These are phyloP conservation scores for Ogataea pilisensis DNA, from an alignment of 805 yeast species.

Conservation along the genomic window DNA sequence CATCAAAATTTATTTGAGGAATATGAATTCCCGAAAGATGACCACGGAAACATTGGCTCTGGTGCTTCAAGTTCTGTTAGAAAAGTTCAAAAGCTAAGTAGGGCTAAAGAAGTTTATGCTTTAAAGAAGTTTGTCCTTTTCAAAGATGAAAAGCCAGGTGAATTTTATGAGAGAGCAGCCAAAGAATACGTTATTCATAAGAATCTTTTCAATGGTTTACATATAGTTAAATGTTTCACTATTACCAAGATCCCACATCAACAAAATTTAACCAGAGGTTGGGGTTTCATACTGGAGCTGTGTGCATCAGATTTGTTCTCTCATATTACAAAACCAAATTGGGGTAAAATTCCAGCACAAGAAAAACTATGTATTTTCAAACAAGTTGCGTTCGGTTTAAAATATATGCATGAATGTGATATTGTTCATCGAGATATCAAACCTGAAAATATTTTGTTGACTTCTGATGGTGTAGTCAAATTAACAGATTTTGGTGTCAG, in stretches of 20 bases:
- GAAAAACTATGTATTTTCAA: constrained; percentile 72
- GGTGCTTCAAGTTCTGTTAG: constrained; percentile 77
- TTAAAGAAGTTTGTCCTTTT: constrained; percentile 65
- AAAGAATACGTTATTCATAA: constrained; percentile 69
- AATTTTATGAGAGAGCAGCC: constrained; percentile 65
- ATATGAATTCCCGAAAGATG: constrained; percentile 44
- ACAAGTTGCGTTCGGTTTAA: constrained; percentile 63
- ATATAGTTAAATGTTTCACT: constrained; percentile 57
- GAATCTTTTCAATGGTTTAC: constrained; percentile 50
- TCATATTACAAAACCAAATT: constrained; percentile 54
- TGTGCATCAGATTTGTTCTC: constrained; percentile 60
- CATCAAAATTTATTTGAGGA: constrained; percentile 53
- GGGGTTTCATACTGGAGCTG: constrained; percentile 75
- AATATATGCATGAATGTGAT: constrained; percentile 65
- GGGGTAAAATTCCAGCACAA: constrained; percentile 46
- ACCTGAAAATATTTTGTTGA: constrained; percentile 84
- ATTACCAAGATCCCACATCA: constrained; percentile 60
- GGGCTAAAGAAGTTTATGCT: constrained; percentile 54
- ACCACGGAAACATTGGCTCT: constrained; percentile 54
- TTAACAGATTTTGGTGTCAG: constrained; percentile 94
- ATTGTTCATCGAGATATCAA: constrained; percentile 93
- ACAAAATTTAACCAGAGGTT: constrained; percentile 53
- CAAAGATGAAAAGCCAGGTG: constrained; percentile 62
- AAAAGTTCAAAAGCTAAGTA: constrained; percentile 37
- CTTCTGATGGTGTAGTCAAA: constrained; percentile 53